Evolutionary conservation across 2,329 filamentous ascomycete species (phyloP).

Genomic region (Parastagonospora avenae): DNA sequence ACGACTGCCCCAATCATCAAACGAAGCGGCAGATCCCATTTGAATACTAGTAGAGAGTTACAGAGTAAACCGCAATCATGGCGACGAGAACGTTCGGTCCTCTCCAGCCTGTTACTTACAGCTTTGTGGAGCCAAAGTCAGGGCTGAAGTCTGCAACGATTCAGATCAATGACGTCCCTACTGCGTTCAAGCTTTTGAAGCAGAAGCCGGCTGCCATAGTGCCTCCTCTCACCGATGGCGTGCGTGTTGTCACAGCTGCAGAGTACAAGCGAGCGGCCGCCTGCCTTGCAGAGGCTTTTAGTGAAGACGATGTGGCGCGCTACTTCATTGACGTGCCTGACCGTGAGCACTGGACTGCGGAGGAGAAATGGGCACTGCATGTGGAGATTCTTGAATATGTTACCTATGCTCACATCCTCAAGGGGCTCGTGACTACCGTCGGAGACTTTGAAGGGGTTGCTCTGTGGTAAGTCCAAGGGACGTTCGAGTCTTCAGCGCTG

Average conservation of each 20-base stretch:
- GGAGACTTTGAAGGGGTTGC: constrained; percentile 80
- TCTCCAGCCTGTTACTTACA: constrained; percentile 34
- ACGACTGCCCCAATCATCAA: constrained; percentile 48
- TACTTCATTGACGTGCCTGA: constrained; percentile 78
- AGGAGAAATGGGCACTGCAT: constrained; percentile 77
- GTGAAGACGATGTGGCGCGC: constrained; percentile 71
- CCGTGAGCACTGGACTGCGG: constrained; percentile 64
- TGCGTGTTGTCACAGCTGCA: constrained; percentile 67
- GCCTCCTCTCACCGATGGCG: constrained; percentile 50
- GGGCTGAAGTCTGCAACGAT: constrained; percentile 44
- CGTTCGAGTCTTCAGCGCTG: constrained; percentile 4
- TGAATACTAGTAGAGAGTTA: constrained; percentile 51
- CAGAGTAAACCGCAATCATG: constrained; percentile 53
- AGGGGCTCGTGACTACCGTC: constrained; percentile 74
- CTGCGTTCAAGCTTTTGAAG: constrained; percentile 37
- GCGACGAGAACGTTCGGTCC: constrained; percentile 48
- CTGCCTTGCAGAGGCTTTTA: constrained; percentile 78
- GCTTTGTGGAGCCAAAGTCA: constrained; percentile 44
- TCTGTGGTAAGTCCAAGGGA: constrained; percentile 66
- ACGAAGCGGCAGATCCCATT: constrained; percentile 55
- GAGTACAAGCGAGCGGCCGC: constrained; percentile 74
- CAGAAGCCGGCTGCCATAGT: constrained; percentile 28
- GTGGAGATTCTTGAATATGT: constrained; percentile 78
- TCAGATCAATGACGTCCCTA: constrained; percentile 36
- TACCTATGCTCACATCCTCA: constrained; percentile 74